Percentiles rank a stretch among this genome's conserved stretches.
These are phyloP conservation scores for Tardiomyces depauwii DNA, from an alignment of 1,139 yeast genomes.

Conservation along the genomic window DNA sequence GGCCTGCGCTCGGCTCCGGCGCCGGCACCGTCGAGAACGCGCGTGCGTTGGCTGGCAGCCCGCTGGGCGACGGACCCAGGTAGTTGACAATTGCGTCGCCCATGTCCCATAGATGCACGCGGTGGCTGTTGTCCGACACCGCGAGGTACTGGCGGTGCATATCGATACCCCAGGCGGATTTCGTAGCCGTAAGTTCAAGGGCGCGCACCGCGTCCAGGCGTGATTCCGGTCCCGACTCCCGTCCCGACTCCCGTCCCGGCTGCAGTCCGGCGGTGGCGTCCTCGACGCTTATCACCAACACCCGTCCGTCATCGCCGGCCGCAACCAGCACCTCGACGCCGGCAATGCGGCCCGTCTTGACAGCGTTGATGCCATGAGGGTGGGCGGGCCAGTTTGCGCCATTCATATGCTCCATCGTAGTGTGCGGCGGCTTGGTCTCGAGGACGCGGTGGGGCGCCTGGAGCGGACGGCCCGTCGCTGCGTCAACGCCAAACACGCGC, in stretches of 20 bases:
- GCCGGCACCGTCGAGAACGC: no score
- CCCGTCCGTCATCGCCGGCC: slow-evolving; percentile 48
- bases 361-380: slow-evolving; percentile 48
- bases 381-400: slow-evolving; percentile 17
- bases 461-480: neutral
- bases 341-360: slow-evolving; percentile 24
- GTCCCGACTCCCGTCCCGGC: neutral
- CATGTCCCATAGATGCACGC: slow-evolving; percentile 30
- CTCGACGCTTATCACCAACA: slow-evolving; percentile 34
- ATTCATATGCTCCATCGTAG: neutral
- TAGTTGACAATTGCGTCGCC: neutral
- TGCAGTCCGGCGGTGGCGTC: slow-evolving; percentile 5
- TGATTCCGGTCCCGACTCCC: neutral
- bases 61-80: slow-evolving; percentile 13
- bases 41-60: no score
- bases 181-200: slow-evolving; percentile 29
- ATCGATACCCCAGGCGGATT: slow-evolving; percentile 63
- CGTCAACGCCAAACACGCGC: neutral
- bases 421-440: neutral
- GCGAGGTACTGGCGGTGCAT: slow-evolving; percentile 32
- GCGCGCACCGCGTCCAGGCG: neutral
- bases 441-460: neutral
- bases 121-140: slow-evolving; percentile 48
- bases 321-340: slow-evolving; percentile 31
- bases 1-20: no score